Percentiles rank a stretch among this genome's conserved stretches.
Evolutionary conservation across 108 stramenopile species (phyloP).

Genomic region (Pseudonitzschia delicatissima): DNA sequence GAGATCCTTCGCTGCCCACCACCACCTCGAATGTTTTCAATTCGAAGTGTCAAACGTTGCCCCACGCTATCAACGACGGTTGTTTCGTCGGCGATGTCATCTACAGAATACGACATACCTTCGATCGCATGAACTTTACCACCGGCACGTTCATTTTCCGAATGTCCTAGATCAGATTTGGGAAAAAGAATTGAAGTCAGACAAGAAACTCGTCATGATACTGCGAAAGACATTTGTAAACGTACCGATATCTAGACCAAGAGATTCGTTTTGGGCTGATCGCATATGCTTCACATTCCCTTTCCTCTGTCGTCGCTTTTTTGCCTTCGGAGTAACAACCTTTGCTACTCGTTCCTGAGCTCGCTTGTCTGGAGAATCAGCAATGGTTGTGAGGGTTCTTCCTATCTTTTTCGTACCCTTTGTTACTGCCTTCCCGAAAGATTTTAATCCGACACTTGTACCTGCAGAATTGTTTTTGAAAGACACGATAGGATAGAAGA

Average conservation of each 20-base stretch:
- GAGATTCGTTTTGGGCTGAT: background rate
- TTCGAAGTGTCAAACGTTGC: constrained; percentile 72
- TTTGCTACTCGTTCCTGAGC: constrained; percentile 43
- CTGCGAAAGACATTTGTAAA: constrained; percentile 18
- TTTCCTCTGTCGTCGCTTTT: constrained; percentile 26
- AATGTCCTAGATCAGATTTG: constrained; percentile 5
- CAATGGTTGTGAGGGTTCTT: constrained; percentile 58
- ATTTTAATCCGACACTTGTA: constrained; percentile 40
- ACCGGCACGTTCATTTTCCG: constrained; percentile 21
- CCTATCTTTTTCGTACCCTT: constrained; percentile 71
- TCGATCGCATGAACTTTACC: constrained; percentile 48
- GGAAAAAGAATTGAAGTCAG: background rate
- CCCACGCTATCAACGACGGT: constrained; percentile 85
- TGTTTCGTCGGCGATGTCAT: constrained; percentile 68
- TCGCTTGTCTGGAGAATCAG: constrained; percentile 66
- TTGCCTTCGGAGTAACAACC: constrained; percentile 29
- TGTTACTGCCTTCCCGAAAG: constrained; percentile 55
- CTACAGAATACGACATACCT: constrained; percentile 30
- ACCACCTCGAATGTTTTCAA: constrained; percentile 88
- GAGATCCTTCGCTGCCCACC: constrained; percentile 87
- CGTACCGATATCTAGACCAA: constrained; percentile 48
- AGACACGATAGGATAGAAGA: background rate
- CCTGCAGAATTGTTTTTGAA: background rate
- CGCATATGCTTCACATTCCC: background rate
- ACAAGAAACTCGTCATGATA: constrained; percentile 18